These are phyloP conservation scores for Lasiodiplodia sp. DNA, from an alignment of 2,329 filamentous ascomycete species.

Conservation along the genomic window DNA sequence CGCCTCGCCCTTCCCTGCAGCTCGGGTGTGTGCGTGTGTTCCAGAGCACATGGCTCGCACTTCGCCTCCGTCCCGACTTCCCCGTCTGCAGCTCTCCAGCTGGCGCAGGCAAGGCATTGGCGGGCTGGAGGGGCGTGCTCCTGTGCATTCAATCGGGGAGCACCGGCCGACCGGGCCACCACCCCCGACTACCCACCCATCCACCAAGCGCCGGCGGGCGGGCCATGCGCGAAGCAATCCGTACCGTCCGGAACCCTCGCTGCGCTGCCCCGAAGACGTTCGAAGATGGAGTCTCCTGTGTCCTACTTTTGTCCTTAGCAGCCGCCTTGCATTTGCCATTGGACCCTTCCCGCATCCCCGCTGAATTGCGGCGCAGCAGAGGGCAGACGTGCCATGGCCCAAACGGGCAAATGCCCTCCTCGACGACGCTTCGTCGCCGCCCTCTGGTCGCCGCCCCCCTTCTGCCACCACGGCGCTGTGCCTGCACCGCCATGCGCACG, in stretches of 20 bases:
- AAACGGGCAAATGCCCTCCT: neutral
- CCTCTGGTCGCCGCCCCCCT: too few relatives aligned
- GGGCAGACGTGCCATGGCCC: neutral
- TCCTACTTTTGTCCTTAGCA: neutral
- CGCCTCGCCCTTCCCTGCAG: neutral
- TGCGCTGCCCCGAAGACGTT: slow-evolving; percentile 23
- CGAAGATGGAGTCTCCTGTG: neutral
- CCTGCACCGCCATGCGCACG: neutral
- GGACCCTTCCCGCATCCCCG: slow-evolving; percentile 1
- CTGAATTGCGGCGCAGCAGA: neutral
- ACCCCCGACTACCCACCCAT: neutral
- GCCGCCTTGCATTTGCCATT: neutral
- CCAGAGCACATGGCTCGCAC: too few relatives aligned
- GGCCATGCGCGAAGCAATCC: slow-evolving; percentile 23
- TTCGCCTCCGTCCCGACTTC: neutral
- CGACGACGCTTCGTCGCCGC: neutral
- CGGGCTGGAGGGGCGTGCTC: neutral
- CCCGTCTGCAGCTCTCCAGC: neutral
- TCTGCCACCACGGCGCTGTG: neutral
- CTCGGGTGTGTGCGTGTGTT: neutral
- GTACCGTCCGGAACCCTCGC: slow-evolving; percentile 17
- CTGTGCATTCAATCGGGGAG: slow-evolving; percentile 5
- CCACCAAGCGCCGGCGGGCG: slow-evolving; percentile 10
- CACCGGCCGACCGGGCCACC: slow-evolving; percentile 15
- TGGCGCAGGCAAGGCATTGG: neutral